Evolutionary conservation across 306 rosid species (phyloP).

Genomic region (Pueraria montana): DNA sequence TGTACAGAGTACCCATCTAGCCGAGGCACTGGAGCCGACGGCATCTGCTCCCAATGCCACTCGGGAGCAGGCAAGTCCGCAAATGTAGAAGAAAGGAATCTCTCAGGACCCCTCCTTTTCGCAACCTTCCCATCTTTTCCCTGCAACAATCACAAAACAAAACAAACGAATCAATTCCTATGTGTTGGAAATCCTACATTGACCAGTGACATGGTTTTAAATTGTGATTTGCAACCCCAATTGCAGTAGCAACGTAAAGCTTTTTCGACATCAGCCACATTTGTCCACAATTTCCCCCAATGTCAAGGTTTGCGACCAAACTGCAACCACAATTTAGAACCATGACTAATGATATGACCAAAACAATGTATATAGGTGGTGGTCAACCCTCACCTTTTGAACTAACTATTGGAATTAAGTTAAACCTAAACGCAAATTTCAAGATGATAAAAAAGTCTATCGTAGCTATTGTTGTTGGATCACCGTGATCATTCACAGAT

Average conservation of each 20-base stretch:
- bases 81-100: conserved; percentile 65
- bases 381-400: too few relatives aligned
- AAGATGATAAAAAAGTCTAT: too few relatives aligned
- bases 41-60: conserved; percentile 82
- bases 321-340: too few relatives aligned
- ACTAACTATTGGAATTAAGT: neutral
- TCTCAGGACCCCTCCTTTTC: conserved; percentile 46
- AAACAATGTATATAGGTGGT: neutral
- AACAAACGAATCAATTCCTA: neutral
- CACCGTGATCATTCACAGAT: neutral
- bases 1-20: conserved; percentile 86
- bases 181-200: neutral
- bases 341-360: neutral
- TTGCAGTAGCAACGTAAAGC: too few relatives aligned
- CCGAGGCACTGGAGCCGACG: conserved; percentile 87
- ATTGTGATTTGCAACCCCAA: too few relatives aligned
- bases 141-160: conserved; percentile 40
- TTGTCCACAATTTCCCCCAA: too few relatives aligned
- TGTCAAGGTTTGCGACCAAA: too few relatives aligned
- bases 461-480: too few relatives aligned
- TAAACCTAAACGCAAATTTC: too few relatives aligned
- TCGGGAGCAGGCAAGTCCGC: conserved; percentile 89
- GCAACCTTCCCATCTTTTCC: conserved; percentile 33
- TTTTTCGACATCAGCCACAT: too few relatives aligned
- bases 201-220: too few relatives aligned